Evolutionary conservation across 2,329 filamentous ascomycete genomes (phyloP).

Genomic region (Pyrenophora graminea): DNA sequence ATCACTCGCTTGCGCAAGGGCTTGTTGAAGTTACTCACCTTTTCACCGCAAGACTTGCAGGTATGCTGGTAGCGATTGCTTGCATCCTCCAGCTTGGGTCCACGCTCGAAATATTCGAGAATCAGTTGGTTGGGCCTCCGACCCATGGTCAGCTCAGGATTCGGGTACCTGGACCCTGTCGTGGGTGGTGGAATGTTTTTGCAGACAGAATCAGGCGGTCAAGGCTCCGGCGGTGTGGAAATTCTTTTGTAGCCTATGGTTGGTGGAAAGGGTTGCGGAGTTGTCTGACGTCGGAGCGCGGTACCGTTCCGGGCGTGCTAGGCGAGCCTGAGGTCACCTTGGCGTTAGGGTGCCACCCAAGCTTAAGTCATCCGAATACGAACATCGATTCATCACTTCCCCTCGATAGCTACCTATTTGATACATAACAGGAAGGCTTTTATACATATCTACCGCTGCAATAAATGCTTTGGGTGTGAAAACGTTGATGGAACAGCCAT

Average conservation of each 20-base stretch:
- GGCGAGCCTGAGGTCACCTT: no score
- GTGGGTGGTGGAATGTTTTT: constrained; percentile 14
- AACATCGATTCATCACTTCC: no score
- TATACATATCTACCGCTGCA: no score
- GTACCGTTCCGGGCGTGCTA: no score
- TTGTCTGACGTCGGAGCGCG: no score
- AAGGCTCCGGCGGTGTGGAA: constrained; percentile 8
- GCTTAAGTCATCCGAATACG: no score
- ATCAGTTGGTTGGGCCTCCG: constrained; percentile 83
- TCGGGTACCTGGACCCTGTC: constrained; percentile 7
- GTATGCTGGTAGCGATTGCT: constrained; percentile 92
- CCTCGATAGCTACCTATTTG: no score
- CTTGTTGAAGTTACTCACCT: constrained; percentile 45
- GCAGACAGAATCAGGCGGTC: constrained; percentile 15
- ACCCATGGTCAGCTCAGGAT: constrained; percentile 62
- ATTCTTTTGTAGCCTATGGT: constrained; percentile 3
- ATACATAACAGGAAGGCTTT: no score
- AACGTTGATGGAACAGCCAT: no score
- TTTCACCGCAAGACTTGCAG: constrained; percentile 84
- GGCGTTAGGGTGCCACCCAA: no score
- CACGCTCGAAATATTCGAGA: constrained; percentile 84
- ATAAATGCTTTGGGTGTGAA: no score
- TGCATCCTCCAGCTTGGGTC: constrained; percentile 82
- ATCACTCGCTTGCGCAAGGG: no score
- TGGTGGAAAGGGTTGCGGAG: background rate